Conservation (phyloP, 768 basidiomycete species). For the Russula lepida region DNA sequence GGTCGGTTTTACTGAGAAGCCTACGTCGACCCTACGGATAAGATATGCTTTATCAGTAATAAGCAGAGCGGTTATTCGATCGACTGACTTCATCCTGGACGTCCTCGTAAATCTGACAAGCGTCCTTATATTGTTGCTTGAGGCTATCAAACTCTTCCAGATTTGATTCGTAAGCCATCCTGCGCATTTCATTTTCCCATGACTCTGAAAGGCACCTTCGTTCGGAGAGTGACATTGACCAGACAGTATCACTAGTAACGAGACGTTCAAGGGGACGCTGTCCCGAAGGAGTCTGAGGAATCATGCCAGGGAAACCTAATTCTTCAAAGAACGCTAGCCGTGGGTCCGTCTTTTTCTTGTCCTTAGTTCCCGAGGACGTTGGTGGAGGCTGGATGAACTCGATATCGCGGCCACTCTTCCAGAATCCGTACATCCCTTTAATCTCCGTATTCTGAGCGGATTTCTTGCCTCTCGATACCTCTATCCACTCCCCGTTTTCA, state of each 20-base stretch:
- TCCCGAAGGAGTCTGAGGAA: conserved; percentile 34
- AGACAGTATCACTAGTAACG: conserved; percentile 31
- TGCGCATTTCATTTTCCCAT: conserved; percentile 42
- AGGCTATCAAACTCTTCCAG: conserved; percentile 37
- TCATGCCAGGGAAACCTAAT: conserved; percentile 27
- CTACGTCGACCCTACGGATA: conserved; percentile 42
- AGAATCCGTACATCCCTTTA: conserved; percentile 16
- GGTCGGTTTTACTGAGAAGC: conserved; percentile 44
- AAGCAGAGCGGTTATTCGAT: not conserved
- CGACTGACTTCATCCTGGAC: conserved; percentile 46
- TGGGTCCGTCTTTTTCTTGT: not conserved
- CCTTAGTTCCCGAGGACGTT: not conserved
- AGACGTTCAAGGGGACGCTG: conserved; percentile 35
- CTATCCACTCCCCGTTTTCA: conserved; percentile 11
- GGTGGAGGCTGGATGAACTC: conserved; percentile 10
- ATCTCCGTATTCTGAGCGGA: not conserved
- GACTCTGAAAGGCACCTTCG: conserved; percentile 35
- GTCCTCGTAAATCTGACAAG: conserved; percentile 30
- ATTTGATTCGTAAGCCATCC: conserved; percentile 25
- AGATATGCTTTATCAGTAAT: not conserved
- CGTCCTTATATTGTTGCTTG: conserved; percentile 35
- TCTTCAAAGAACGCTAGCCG: conserved; percentile 30
- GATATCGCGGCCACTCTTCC: conserved; percentile 15
- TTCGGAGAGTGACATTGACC: conserved; percentile 47
- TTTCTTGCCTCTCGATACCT: conserved; percentile 4